These are phyloP conservation scores for Henckelia pumila DNA, from an alignment of 257 asterid genomes.

Conservation along the genomic window DNA sequence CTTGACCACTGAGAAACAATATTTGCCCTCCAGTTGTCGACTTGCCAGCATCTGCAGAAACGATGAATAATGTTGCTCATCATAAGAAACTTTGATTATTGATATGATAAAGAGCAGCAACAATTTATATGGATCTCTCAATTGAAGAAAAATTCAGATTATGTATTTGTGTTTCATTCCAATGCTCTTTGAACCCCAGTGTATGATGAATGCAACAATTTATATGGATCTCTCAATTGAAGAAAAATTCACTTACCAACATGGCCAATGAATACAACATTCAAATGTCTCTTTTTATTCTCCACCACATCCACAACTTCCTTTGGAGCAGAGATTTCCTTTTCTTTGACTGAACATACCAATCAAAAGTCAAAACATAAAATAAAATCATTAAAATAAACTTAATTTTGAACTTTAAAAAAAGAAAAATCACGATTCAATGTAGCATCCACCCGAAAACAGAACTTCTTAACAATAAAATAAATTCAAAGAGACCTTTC, in stretches of 20 bases:
- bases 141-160: no score
- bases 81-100: constrained; percentile 7
- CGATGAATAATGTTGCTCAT: constrained; percentile 16
- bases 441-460: neutral
- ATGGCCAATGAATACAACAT: constrained; percentile 96
- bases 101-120: neutral
- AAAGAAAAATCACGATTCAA: no score
- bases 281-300: constrained; percentile 72
- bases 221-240: neutral
- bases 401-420: no score
- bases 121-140: no score
- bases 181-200: neutral
- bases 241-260: constrained; percentile 62
- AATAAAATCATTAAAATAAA: constrained; percentile 5
- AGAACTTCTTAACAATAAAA: neutral
- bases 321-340: constrained; percentile 44
- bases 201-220: no score
- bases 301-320: constrained; percentile 46
- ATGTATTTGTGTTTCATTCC: neutral
- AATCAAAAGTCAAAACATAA: constrained; percentile 16
- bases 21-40: constrained; percentile 96
- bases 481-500: neutral
- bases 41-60: constrained; percentile 88
- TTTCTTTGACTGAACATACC: constrained; percentile 40
- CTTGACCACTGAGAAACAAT: constrained; percentile 90